Conservation (phyloP, 345 rosid genomes). For the Syzygium jambos region DNA sequence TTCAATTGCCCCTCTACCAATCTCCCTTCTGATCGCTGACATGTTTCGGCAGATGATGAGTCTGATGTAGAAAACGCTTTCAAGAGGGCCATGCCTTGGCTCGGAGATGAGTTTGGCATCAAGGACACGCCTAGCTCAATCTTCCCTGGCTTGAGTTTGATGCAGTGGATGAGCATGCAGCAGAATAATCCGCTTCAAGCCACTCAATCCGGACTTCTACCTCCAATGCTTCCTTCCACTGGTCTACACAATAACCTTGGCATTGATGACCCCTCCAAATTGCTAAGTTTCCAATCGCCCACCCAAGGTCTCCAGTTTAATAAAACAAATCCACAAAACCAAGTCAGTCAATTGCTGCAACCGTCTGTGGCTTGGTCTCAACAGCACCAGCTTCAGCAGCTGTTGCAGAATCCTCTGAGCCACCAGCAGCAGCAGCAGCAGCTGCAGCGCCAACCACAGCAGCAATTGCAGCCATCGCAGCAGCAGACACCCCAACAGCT, state of each 20-base stretch:
- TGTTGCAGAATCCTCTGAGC: constrained; percentile 12
- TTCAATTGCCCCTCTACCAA: background rate
- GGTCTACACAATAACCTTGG: constrained; percentile 47
- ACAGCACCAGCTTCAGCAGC: constrained; percentile 53
- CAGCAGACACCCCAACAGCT: constrained; percentile 23
- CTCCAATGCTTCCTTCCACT: constrained; percentile 49
- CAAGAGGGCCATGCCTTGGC: constrained; percentile 94
- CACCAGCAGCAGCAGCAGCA: constrained; percentile 29
- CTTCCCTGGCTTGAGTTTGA: constrained; percentile 86
- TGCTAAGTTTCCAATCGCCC: constrained; percentile 76
- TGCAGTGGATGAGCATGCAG: constrained; percentile 99
- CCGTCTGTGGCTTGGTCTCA: constrained; percentile 53
- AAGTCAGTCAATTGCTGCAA: constrained; percentile 51
- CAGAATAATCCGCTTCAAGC: constrained; percentile 68
- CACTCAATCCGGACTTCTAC: constrained; percentile 54
- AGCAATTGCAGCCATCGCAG: constrained; percentile 23
- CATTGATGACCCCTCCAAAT: constrained; percentile 71
- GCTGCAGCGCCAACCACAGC: constrained; percentile 17
- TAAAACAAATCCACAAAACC: constrained; percentile 48
- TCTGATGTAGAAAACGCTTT: constrained; percentile 78
- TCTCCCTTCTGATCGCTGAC: constrained; percentile 4
- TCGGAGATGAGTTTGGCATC: constrained; percentile 88
- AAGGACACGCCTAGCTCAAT: constrained; percentile 69
- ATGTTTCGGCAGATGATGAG: constrained; percentile 65
- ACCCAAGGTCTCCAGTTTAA: constrained; percentile 51